phyloP scores from a whole-genome alignment of 2,329 filamentous ascomycete genomes.

The Lasiodiplodia theobromae region DNA sequence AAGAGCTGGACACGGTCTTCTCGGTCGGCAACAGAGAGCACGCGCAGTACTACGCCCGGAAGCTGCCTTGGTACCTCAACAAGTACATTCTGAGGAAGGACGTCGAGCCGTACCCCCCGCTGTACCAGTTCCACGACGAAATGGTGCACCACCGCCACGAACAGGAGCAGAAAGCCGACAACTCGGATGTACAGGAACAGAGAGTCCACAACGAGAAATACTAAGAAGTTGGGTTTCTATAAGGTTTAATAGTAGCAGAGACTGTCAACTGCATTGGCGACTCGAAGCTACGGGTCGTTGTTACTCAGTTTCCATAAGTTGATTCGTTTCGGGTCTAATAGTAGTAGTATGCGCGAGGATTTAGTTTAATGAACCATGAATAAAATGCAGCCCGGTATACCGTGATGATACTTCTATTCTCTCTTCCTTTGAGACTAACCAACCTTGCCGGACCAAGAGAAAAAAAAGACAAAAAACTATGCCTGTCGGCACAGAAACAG shows the following conservation, averaged over 20 bases:
- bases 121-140: conserved; percentile 48
- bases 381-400: too few relatives aligned
- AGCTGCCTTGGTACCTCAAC: conserved; percentile 56
- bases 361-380: not conserved
- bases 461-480: too few relatives aligned
- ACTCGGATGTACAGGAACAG: not conserved
- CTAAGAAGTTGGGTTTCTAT: not conserved
- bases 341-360: not conserved
- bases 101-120: conserved; percentile 39
- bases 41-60: conserved; percentile 48
- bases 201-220: not conserved
- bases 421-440: too few relatives aligned
- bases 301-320: not conserved
- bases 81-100: conserved; percentile 50
- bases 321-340: not conserved
- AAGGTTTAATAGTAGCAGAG: not conserved
- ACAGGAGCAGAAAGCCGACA: not conserved
- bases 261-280: not conserved
- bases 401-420: too few relatives aligned
- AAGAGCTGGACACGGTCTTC: conserved; percentile 60
- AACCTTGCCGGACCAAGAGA: too few relatives aligned
- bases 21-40: conserved; percentile 54
- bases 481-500: too few relatives aligned
- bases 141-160: not conserved
- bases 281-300: not conserved